A percentile compares a stretch with the other conserved stretches of the same genome.
These are phyloP conservation scores for Echium plantagineum DNA, from an alignment of 257 asterid species.

Conservation along the genomic window DNA sequence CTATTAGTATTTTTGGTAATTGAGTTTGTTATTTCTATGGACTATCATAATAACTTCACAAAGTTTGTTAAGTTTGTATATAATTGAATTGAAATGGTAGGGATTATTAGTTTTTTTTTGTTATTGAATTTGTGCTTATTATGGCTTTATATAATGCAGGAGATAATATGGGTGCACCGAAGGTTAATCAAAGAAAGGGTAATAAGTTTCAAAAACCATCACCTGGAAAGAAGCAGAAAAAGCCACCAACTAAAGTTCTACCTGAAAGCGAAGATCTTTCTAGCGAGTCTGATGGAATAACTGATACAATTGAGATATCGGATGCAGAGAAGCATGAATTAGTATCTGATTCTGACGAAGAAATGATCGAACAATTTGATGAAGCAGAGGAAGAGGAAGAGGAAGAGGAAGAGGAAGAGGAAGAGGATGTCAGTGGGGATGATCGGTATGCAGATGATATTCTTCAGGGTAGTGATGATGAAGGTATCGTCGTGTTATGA, in stretches of 20 bases:
- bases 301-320: slow-evolving; percentile 25
- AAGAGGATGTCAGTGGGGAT: slow-evolving; percentile 42
- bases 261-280: slow-evolving; percentile 30
- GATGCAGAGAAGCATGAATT: slow-evolving; percentile 33
- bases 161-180: slow-evolving; percentile 49
- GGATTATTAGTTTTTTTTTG: no score
- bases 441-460: slow-evolving; percentile 64
- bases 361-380: slow-evolving; percentile 18
- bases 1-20: no score
- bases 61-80: no score
- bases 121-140: no score
- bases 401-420: no score
- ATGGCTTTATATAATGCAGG: slow-evolving; percentile 8
- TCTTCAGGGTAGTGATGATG: slow-evolving; percentile 52
- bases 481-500: slow-evolving; percentile 28
- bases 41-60: no score
- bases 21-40: no score
- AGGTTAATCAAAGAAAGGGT: slow-evolving; percentile 27
- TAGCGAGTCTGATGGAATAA: slow-evolving; percentile 37
- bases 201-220: slow-evolving; percentile 19
- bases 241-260: slow-evolving; percentile 16
- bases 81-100: no score
- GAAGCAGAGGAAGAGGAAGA: no score
- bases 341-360: slow-evolving; percentile 11
- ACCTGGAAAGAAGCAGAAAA: slow-evolving; percentile 58